Conservation (phyloP, 169 alveolate species). For the Babesia gibsoni region DNA sequence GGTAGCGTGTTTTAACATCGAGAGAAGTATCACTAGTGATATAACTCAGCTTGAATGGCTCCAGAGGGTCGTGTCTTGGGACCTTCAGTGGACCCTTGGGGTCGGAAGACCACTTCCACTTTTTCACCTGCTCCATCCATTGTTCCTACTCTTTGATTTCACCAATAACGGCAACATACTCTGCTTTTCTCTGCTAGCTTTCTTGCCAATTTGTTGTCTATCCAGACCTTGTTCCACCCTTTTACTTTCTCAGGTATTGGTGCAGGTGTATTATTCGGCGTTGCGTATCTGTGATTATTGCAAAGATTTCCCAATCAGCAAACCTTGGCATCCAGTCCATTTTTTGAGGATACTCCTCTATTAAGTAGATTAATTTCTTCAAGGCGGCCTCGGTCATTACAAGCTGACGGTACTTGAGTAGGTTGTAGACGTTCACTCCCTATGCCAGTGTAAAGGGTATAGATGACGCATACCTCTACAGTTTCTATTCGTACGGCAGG, state of each 20-base stretch:
- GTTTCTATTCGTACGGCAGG: constrained; percentile 78
- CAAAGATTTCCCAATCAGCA: too few species aligned
- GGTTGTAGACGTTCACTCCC: constrained; percentile 77
- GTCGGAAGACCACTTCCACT: constrained; percentile 81
- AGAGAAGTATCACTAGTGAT: constrained; percentile 22
- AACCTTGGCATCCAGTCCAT: constrained; percentile 78
- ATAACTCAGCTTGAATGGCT: constrained; percentile 61
- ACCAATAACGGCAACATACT: background rate
- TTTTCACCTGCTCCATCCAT: constrained; percentile 70
- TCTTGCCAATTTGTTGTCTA: constrained; percentile 59
- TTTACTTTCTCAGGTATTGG: constrained; percentile 75
- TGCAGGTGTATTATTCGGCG: constrained; percentile 79
- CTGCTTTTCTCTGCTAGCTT: constrained; percentile 34
- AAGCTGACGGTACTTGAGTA: constrained; percentile 79
- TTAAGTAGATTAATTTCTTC: constrained; percentile 70
- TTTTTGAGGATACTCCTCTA: constrained; percentile 76
- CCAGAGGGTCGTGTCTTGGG: constrained; percentile 69
- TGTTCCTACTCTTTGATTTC: constrained; percentile 57
- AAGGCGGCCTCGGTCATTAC: constrained; percentile 82
- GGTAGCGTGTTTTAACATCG: constrained; percentile 57
- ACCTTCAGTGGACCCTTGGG: constrained; percentile 74
- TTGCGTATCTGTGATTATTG: constrained; percentile 65
- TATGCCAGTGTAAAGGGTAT: background rate
- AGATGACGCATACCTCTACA: constrained; percentile 65
- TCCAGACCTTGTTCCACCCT: constrained; percentile 81